Evolutionary conservation across 176 grass and related monocot species (phyloP), one percentile per base, ranked within the genome.

Genomic region (Carex myosuroides): DNA sequence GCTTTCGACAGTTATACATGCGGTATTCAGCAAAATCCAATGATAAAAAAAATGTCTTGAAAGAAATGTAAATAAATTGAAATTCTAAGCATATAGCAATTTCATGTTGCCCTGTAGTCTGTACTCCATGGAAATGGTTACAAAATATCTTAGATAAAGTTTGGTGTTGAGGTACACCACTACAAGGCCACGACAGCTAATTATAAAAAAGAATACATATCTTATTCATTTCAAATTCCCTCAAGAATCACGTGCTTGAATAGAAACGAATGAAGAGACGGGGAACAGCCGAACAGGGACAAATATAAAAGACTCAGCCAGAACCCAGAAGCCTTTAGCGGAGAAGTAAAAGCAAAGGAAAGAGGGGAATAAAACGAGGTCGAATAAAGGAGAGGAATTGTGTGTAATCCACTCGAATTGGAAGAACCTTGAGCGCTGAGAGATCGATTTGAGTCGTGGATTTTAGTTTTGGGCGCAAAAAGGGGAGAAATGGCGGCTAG

Each of bases 401-500:
- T 9, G 13, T 14, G 37, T 18, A 26, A 18, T 52, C 6, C 3
- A 32, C 12, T 44, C 20, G 44, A 4, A 29, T 53, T 18, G 32
- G 32, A 13, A 42, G 57, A 37, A 11, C 4, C 8, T 46, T 41
- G 68, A 70, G 56, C 6, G 22, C 32, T 16, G 79, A 24, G 16
- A 18, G 58, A 26, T 37, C 37, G 84, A 21, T 86, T 79, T 56
- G 65, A 87, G 82, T 70, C 2, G 62, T 75, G 63, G 60, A 30
- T 57, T 79, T 60, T 22, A 8, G 81, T 58, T 78, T 53, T 54
- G 18, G 26, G 44, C 21, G 18, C 24, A 64, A 83, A 76, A 29
- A 80, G 24, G 53, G 62, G 44, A 26, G 35, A 78, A 79, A 84
- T 94, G 86, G 90, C 88, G 26, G 88, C 85, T 75, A 92, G 90